Evolutionary conservation across 306 rosid species (phyloP), one percentile per base, ranked within the genome.

Genomic region (Vigna angularis): DNA sequence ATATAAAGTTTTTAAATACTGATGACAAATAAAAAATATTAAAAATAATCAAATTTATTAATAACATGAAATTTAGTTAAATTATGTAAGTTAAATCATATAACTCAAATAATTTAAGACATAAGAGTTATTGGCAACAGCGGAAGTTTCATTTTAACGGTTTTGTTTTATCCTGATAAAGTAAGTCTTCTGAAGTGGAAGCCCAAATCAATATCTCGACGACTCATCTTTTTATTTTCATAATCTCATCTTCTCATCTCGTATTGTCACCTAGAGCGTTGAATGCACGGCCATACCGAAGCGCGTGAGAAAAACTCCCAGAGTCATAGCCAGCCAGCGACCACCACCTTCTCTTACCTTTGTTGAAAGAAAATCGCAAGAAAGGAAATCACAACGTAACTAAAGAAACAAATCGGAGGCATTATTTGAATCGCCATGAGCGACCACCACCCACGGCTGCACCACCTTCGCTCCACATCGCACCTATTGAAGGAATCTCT

Each of bases 361-460:
- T 20, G 3, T 32, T 62, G 73, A 80, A 34, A 59, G 26, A 55
- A 55, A 50, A 17, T 13, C 72, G 40, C 47, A 40, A 38, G n/a
- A 15, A 13, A 16, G 24, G 17, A 15, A 42, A 34, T 45, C 50
- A 61, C 11, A 7, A 6, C 1, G 16, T 10, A 11, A 57, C 30
- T 7, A 53, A 53, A 13, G 59, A 59, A 48, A 5, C 7, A 34
- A 18, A 47, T 36, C 66, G 11, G 47, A 42, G 47, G 13, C 47
- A 55, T 18, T 18, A 45, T 6, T 15, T 16, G 72, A 56, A 32
- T 44, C 88, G 90, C 91, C 76, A 93, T 92, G 96, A 82, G 87
- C 91, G 87, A 89, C 62, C 85, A 74, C 42, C 85, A 74, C 49
- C 86, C 87, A 0, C 89, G 94, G 76, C 88, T 91, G 75, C 89